Evolutionary conservation across 805 yeast species (phyloP), one percentile per base, ranked within the genome.

Genomic region (Barnettozyma californica): DNA sequence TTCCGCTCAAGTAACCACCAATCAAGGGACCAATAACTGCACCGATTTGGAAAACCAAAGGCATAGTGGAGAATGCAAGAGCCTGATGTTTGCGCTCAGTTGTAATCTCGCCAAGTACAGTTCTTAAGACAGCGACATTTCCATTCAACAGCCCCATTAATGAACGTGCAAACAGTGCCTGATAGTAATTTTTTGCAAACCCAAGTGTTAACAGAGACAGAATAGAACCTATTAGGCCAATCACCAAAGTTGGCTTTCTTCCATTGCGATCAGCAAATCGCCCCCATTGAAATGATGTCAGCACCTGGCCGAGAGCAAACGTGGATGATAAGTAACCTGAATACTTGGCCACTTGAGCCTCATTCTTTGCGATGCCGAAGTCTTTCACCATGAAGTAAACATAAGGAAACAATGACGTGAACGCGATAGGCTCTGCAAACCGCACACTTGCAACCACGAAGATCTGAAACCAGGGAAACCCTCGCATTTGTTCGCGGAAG

Each of bases 231-330:
- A 66, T 47, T 18, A 81, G 61, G 0, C 88, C 87, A 26, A 69
- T 57, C 23, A 79, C 49, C 6, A 82, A 56, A 16, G 81, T 73
- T 1, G 71, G 71, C 56, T 82, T 82, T 29, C 88, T 65, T 14
- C 88, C 87, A 41, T 76, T 62, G 20, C 58, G 64, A 54, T 83
- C 84, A 34, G 81, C 71, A 38, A 76, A 60, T 41, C 67, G 65
- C 6, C 86, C 84, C 87, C 87, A 83, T 48, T 77, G 74, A 34
- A 79, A 72, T 38, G 81, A 77, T 44, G 76, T 78, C 18, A 80
- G 52, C 47, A 78, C 77, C 61, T 82, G 87, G 50, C 73, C 74
- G 25, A 81, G 70, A 23, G 87, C 82, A 64, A 81, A 83, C n/a
- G 76, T 68, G 0, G 86, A 76, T 1, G 84, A 74, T 48, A 81